Conservation (phyloP, 805 yeast species). For the Saccharomyces paradoxus region DNA sequence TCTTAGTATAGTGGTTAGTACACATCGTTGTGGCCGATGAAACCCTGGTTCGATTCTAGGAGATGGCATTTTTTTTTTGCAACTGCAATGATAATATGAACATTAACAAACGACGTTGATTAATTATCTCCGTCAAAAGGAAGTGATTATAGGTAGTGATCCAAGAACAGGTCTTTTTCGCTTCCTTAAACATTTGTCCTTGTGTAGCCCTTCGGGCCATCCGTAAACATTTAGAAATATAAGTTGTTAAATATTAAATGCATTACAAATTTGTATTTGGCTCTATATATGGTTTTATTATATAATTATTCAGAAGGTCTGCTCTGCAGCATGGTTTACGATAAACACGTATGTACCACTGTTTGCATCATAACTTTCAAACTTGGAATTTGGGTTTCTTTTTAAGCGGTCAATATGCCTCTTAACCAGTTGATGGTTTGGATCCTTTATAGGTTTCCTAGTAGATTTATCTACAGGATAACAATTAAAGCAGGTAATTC, state of each 20-base stretch:
- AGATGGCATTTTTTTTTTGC: constrained; percentile 43
- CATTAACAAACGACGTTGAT: too few species aligned
- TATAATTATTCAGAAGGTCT: neutral
- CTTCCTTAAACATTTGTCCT: neutral
- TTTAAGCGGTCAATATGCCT: constrained; percentile 63
- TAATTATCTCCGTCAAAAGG: too few species aligned
- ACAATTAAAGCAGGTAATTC: constrained; percentile 67
- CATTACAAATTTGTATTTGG: neutral
- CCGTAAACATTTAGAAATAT: too few species aligned
- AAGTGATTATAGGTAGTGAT: neutral
- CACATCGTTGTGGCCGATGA: constrained; percentile 68
- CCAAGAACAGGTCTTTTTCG: too few species aligned
- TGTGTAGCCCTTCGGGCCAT: too few species aligned
- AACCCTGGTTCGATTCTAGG: constrained; percentile 72
- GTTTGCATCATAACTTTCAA: constrained; percentile 65
- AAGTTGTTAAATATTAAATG: neutral
- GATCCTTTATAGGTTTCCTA: constrained; percentile 65
- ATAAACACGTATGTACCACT: constrained; percentile 65
- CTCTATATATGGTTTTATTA: neutral
- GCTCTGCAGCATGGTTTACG: constrained; percentile 20
- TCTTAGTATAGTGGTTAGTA: constrained; percentile 59
- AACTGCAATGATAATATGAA: neutral
- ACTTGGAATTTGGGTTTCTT: constrained; percentile 44
- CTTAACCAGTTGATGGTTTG: constrained; percentile 59
- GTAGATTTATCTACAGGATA: constrained; percentile 69